Percentiles rank a stretch among this genome's conserved stretches.
Evolutionary conservation across 306 rosid species (phyloP).

Genomic region (Myrica gale): DNA sequence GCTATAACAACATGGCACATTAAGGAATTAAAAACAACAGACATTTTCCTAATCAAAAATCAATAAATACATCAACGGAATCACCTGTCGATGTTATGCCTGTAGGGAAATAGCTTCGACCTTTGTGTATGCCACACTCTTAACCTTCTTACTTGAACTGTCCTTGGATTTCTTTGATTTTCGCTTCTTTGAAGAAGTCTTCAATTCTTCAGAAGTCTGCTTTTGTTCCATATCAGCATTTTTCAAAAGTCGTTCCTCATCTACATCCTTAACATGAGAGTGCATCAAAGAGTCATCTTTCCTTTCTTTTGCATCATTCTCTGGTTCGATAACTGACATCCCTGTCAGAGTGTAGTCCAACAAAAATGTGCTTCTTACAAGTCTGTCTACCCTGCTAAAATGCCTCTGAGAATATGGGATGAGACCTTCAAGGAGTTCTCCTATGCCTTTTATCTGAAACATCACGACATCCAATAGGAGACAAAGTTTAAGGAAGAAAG

Average conservation of each 20-base stretch:
- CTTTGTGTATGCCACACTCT: slow-evolving; percentile 50
- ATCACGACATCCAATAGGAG: slow-evolving; percentile 9
- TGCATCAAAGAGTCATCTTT: slow-evolving; percentile 28
- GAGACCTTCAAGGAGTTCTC: slow-evolving; percentile 75
- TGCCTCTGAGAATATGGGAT: slow-evolving; percentile 87
- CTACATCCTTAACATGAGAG: slow-evolving; percentile 28
- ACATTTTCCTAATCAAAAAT: neutral
- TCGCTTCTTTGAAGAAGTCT: slow-evolving; percentile 55
- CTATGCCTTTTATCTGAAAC: slow-evolving; percentile 80
- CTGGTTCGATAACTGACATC: slow-evolving; percentile 91
- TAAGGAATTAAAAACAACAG: neutral
- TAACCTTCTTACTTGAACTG: slow-evolving; percentile 56
- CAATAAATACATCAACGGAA: neutral
- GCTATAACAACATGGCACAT: neutral
- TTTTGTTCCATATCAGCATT: slow-evolving; percentile 33
- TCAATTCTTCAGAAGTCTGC: slow-evolving; percentile 23
- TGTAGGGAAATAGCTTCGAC: slow-evolving; percentile 41
- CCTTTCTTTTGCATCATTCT: slow-evolving; percentile 35
- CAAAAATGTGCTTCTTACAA: slow-evolving; percentile 74
- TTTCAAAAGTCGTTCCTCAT: slow-evolving; percentile 10
- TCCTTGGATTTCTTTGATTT: slow-evolving; percentile 59
- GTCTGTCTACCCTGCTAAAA: slow-evolving; percentile 79
- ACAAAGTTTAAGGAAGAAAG: neutral
- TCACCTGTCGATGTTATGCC: slow-evolving; percentile 24
- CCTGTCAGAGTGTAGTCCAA: slow-evolving; percentile 67